Evolutionary conservation across 257 asterid species (phyloP), one percentile per base, ranked within the genome.

Genomic region (Scutellaria baicalensis): DNA sequence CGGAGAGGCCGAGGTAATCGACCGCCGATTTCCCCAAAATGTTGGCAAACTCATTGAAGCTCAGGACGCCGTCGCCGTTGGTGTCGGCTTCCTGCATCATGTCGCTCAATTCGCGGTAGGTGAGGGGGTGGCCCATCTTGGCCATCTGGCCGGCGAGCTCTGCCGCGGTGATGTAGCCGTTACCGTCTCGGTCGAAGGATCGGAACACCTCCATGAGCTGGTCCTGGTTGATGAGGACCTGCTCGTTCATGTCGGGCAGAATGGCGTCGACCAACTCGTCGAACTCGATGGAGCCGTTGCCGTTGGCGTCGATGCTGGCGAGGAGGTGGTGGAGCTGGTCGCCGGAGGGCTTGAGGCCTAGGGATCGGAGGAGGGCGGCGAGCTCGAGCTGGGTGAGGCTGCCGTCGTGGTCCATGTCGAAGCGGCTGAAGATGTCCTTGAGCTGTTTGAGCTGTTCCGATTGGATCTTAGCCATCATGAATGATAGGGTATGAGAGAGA

Each of bases 321-420:
- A 90, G 71, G 0, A 93, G 75, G 68, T 72, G 70, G 63, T 88
- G 93, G 71, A 88, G 84, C 56, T 90, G 98, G 61, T 93, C 95
- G 11, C 97, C 95, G 12, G 83, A 68, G 9, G 92, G 98, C 68
- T 86, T 93, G 18, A 93, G 64, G 43, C 96, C 97, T 27, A 90
- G 76, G 11, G 96, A 88, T 14, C 98, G 93, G 68, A 93, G 86
- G 72, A 88, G 85, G 64, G 98, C 95, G 51, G 92, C 96, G 14
- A 90, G 88, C 79, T 93, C 97, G 16, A 93, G 80, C 58, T 84
- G 89, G 6, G 98, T 90, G 18, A 93, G 83, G 86, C 98, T 93
- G 69, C 97, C 97, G 83, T 93, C 98, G 59, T 83, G 84, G 82
- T 93, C 95, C 95, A 88, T 90, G 86, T 90, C 98, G 76, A 93